Evolutionary conservation across 345 rosid species (phyloP), one percentile per base, ranked within the genome.

Genomic region (Aethionema arabicum): DNA sequence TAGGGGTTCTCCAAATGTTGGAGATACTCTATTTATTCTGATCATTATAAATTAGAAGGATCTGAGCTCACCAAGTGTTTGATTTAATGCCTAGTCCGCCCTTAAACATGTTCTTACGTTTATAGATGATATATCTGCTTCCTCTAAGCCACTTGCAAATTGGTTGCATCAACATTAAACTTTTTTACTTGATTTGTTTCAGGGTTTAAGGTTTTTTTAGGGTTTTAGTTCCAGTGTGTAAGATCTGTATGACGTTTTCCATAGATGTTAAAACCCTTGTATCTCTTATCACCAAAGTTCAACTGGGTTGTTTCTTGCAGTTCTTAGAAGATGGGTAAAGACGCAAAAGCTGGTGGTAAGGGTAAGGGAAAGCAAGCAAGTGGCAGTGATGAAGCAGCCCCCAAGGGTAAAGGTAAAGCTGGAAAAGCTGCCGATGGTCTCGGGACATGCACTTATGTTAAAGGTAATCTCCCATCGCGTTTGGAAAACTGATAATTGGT

Each of bases 371-470:
- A 92, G 79, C 87, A 83, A 66, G 78, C 88, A 2, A 90, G 78
- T 32, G 86, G 85, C 13, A 75, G 87, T 59, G 97, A 87, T 42
- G 97, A 85, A 49, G 63, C 55, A 27, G 63, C 77, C 69, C 68
- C 98, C 11, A 88, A 89, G 82, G 99, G 99, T 11, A 92, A 92
- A 81, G 99, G 99, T 37, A 92, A 92, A 80, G 72, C 78, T 9
- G 91, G 95, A 35, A 92, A 92, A 76, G 80, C 84, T 15, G 77
- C 83, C 2, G 95, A 92, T 72, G 97, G 96, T 43, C 97, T 89
- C 4, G 95, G 98, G 30, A 92, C 98, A 30, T 92, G 99, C 82
- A 92, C 99, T 14, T 89, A 89, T 61, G 96, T 92, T 52, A 92
- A 89, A 87, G 98, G 98, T 92, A 11, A 62, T 14, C 27, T 10